These are phyloP conservation scores for Phyllostachys edulis DNA, from an alignment of 176 grass and related monocot genomes.

Conservation along the genomic window DNA sequence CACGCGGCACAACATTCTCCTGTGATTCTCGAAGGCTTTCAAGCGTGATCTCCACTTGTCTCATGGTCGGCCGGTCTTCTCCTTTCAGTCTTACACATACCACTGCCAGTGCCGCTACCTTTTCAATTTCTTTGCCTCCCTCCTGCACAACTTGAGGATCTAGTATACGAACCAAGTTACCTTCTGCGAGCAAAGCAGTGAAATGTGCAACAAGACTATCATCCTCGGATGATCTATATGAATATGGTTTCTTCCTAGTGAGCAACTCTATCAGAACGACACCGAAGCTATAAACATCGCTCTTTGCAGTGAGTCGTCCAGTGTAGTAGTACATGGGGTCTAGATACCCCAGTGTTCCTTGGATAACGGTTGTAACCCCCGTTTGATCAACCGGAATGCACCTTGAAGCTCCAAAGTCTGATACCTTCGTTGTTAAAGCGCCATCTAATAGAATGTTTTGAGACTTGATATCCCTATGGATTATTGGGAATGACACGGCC, in stretches of 20 bases:
- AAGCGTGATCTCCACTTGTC: conserved; percentile 21
- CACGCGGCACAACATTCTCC: background rate
- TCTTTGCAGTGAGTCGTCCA: conserved; percentile 42
- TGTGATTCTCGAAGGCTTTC: background rate
- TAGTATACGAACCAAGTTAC: background rate
- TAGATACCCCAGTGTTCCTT: conserved; percentile 58
- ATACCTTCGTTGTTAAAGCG: conserved; percentile 37
- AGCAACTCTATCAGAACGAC: conserved; percentile 58
- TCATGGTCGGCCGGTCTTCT: conserved; percentile 31
- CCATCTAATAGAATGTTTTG: conserved; percentile 22
- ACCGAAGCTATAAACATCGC: conserved; percentile 51
- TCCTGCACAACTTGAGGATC: no score
- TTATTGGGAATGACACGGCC: background rate
- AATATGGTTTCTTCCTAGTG: conserved; percentile 36
- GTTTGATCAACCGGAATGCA: conserved; percentile 48
- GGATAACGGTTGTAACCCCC: conserved; percentile 37
- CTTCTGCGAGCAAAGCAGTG: background rate
- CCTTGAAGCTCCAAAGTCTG: conserved; percentile 61
- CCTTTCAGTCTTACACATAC: conserved; percentile 27
- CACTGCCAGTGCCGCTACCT: conserved; percentile 1
- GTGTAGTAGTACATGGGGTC: conserved; percentile 57
- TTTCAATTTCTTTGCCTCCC: no score
- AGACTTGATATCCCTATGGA: conserved; percentile 40
- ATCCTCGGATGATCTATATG: conserved; percentile 10
- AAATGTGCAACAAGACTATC: background rate